Base-by-base conservation (phyloP, 306 rosid species). In the Gynostemma pentaphyllum region DNA sequence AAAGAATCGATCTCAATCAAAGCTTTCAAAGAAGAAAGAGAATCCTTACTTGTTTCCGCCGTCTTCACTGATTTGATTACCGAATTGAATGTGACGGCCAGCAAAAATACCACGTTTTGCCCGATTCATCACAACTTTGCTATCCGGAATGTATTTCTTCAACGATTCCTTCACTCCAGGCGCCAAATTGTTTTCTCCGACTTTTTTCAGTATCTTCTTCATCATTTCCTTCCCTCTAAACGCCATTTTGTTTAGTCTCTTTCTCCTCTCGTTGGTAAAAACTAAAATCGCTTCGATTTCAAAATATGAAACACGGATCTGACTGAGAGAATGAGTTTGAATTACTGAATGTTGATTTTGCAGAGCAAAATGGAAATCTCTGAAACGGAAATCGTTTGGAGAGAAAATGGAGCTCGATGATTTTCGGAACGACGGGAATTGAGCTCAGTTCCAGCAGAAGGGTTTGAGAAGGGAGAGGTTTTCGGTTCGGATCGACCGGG, bases 31-130 rank as follows among this genome's bases (percentile, higher is more conserved):
- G 5, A 56, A 26, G 5, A 12, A 4, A 11, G 37, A 59, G 30
- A 9, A 6, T 24, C 75, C 87, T 40, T 49, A 88, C 99, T 88
- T 92, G 85, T 88, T 88, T 37, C 96, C 99, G 22, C 99, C 99
- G 51, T 88, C 96, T 84, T 92, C 99, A 30, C 99, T 88, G 70
- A 92, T 73, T 40, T 67, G 76, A 42, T 92, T 86, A 39, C 96
- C 96, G 19, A 88, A 92, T 74, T 77, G 99, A 70, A 92, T 92
- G 68, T 88, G 99, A 34, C 82, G 70, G 15, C 99, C 96, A 1
- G 96, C 99, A 68, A 11, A 92, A 61, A 92, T 76, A 26, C 99
- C 96, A 2, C 96, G 94, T 51, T 92, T 84, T 53, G 96, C 99
- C 48, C 96, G 84, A 57, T 68, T 68, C 99, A 92, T 92, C 12